phyloP scores from a whole-genome alignment of 768 basidiomycete species.

The Kwoniella botswanensis region DNA sequence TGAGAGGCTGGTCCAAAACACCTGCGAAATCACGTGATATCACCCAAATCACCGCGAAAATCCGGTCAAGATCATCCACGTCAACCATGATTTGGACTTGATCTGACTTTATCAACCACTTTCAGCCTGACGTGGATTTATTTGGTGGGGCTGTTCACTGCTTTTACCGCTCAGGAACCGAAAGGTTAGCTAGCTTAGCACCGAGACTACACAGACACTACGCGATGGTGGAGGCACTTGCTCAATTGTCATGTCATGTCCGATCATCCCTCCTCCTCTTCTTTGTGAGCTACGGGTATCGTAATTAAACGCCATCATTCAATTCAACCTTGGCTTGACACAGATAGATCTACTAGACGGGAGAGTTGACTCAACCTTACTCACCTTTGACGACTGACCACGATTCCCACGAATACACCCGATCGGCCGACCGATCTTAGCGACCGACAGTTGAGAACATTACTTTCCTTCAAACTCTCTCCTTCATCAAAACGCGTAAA shows the following conservation, averaged over 20 bases:
- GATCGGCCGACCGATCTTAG: background rate
- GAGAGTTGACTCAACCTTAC: background rate
- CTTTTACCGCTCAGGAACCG: background rate
- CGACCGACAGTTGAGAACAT: background rate
- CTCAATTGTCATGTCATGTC: background rate
- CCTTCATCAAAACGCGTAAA: background rate
- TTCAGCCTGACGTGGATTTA: conserved; percentile 5
- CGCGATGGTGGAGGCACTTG: conserved; percentile 19
- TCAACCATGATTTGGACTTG: conserved; percentile 31
- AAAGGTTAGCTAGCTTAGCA: background rate
- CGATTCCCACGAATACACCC: conserved; percentile 1
- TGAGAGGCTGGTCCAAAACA: conserved; percentile 21
- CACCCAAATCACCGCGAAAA: conserved; percentile 8
- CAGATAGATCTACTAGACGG: background rate
- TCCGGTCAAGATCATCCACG: conserved; percentile 12
- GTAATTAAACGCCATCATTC: background rate
- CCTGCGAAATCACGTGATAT: conserved; percentile 23
- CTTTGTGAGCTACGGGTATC: background rate
- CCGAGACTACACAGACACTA: background rate
- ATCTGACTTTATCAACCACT: background rate
- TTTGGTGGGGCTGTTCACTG: background rate
- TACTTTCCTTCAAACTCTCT: background rate
- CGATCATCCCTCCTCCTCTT: background rate
- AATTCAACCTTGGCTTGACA: background rate
- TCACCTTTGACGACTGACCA: background rate